Evolutionary conservation across 805 yeast genomes (phyloP).

Genomic region (Cyberlindnera xishuangbannaensis): DNA sequence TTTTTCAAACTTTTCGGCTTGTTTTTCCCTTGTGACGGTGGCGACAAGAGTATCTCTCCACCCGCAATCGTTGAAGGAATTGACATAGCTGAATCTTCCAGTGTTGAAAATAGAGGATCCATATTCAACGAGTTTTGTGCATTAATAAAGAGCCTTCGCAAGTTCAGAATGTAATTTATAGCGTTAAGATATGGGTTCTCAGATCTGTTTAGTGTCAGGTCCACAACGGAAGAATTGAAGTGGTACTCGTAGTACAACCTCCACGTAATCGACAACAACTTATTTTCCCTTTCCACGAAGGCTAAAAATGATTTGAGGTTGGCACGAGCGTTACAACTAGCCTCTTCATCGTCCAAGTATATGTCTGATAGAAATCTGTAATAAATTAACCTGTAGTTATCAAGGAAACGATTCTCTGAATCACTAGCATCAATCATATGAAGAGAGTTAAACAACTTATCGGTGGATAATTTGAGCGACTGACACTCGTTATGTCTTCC

Average conservation of each 20-base stretch:
- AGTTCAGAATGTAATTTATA: constrained; percentile 26
- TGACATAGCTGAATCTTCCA: constrained; percentile 46
- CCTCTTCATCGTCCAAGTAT: constrained; percentile 5
- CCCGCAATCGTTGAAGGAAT: constrained; percentile 31
- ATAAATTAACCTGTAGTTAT: constrained; percentile 22
- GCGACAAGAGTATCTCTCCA: constrained; percentile 1
- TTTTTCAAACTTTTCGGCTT: constrained; percentile 20
- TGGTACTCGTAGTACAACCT: constrained; percentile 19
- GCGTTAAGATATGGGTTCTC: constrained; percentile 20
- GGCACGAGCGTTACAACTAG: constrained; percentile 4
- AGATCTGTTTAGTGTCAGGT: constrained; percentile 11
- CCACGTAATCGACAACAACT: constrained; percentile 15
- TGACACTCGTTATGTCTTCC: constrained; percentile 13
- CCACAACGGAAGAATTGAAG: constrained; percentile 18
- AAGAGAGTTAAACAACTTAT: constrained; percentile 12
- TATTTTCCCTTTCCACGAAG: constrained; percentile 18
- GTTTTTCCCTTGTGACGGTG: constrained; percentile 8
- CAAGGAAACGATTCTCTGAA: constrained; percentile 9
- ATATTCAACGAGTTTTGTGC: constrained; percentile 28
- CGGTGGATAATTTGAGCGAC: constrained; percentile 9
- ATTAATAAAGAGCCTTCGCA: constrained; percentile 26
- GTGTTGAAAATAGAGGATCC: constrained; percentile 45
- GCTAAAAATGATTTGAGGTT: constrained; percentile 16
- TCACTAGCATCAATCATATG: constrained; percentile 7
- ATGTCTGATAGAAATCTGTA: constrained; percentile 18